Conservation (phyloP, 495 filamentous ascomycete species). For the Jackrogersella multiformis region DNA sequence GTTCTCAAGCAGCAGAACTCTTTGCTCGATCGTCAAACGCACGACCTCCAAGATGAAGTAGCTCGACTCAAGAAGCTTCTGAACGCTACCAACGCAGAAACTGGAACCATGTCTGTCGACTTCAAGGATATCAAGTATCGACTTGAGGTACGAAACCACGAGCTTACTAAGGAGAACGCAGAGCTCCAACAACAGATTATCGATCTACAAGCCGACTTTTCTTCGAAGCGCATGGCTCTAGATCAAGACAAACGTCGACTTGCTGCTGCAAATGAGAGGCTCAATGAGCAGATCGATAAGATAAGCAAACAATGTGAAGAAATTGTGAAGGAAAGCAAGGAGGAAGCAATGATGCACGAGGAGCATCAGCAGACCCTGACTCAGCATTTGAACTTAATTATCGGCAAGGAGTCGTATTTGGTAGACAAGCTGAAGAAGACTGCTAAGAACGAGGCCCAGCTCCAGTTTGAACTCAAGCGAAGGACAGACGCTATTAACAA, state of each 20-base stretch:
- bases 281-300: slow-evolving; percentile 51
- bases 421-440: slow-evolving; percentile 46
- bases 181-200: slow-evolving; percentile 34
- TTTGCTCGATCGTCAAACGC: slow-evolving; percentile 39
- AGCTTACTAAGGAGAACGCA: slow-evolving; percentile 30
- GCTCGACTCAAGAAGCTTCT: slow-evolving; percentile 47
- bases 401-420: slow-evolving; percentile 47
- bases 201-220: slow-evolving; percentile 23
- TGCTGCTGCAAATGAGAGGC: slow-evolving; percentile 22
- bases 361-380: slow-evolving; percentile 30
- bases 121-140: slow-evolving; percentile 34
- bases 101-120: slow-evolving; percentile 33
- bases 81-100: slow-evolving; percentile 36
- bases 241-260: slow-evolving; percentile 35
- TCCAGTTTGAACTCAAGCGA: slow-evolving; percentile 33
- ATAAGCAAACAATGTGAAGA: slow-evolving; percentile 48
- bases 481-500: slow-evolving; percentile 36
- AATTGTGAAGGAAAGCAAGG: slow-evolving; percentile 34
- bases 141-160: slow-evolving; percentile 27
- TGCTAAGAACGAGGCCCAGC: slow-evolving; percentile 42
- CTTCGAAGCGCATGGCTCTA: slow-evolving; percentile 4
- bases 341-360: slow-evolving; percentile 17
- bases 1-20: slow-evolving; percentile 53
- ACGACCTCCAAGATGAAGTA: slow-evolving; percentile 50
- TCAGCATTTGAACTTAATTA: slow-evolving; percentile 34